Base-by-base conservation (phyloP, 805 yeast genomes). In the Teunomyces aglyptinius region DNA sequence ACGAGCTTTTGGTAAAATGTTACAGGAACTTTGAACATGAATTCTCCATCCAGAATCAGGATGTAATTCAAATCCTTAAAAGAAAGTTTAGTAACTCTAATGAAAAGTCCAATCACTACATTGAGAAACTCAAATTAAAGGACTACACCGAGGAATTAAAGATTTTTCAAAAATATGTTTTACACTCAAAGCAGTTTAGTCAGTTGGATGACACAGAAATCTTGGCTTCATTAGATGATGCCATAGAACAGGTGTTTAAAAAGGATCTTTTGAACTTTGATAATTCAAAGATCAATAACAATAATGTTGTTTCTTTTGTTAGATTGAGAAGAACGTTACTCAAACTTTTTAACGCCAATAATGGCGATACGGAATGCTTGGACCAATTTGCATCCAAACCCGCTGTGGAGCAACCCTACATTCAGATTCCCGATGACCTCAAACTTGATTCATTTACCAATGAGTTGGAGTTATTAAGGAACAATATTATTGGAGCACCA, bases 391-490 rank as follows among this genome's bases (percentile, higher is more conserved):
- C 40, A 1, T 32, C 44, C 29, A 44, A 29, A 13, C 16, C 16
- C 7, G 11, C 32, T 2, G 44, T 38, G n/a, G 18, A 24, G 15
- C 35, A 27, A 26, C 28, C 47, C 24, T 42, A 50, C 32, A 41
- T 40, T 8, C 62, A 58, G 32, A 52, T 59, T 18, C 62, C 63
- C 1, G 61, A 58, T 33, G 49, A 54, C 18, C 49, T 58, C 39
- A 49, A 52, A 28, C 45, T 60, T 32, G 50, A 53, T 24, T 40
- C 33, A 2, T 58, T 51, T 44, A 45, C 47, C 12, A 39, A 45
- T 6, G 61, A 62, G 38, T 47, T 64, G 40, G 45, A 46, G 15
- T 46, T 56, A n/a, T 49, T 63, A n/a, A 46, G 49, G 29, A 47
- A 39, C 5, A 60, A 41, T 15, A 16, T 39, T 5, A 36, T 51